Evolutionary conservation across 2,329 filamentous ascomycete species (phyloP).

Genomic region (Epicoccum sorghinum): DNA sequence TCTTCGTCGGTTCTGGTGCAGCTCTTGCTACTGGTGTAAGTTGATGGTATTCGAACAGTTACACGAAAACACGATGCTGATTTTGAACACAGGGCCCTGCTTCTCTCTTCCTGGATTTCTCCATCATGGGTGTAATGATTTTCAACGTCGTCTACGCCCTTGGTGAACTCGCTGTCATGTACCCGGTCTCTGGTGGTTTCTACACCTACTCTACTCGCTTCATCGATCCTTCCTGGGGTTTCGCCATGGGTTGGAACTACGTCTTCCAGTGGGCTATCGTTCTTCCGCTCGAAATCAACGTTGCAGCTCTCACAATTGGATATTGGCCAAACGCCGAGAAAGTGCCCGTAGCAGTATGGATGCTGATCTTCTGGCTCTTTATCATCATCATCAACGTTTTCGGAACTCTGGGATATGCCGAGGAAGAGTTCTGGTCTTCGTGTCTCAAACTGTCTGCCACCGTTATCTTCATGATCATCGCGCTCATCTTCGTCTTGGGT

Average conservation of each 20-base stretch:
- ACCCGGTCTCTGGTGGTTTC: conserved; percentile 60
- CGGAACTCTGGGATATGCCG: conserved; percentile 50
- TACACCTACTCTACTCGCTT: conserved; percentile 58
- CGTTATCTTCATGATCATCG: conserved; percentile 53
- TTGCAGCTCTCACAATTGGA: conserved; percentile 46
- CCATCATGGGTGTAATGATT: conserved; percentile 48
- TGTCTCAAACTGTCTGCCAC: conserved; percentile 44
- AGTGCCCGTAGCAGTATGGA: conserved; percentile 43
- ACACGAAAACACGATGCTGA: conserved; percentile 6
- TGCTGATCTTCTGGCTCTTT: conserved; percentile 47
- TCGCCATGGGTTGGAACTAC: conserved; percentile 48
- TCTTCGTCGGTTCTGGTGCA: conserved; percentile 66
- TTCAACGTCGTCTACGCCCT: conserved; percentile 57
- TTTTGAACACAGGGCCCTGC: conserved; percentile 33
- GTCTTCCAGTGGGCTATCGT: conserved; percentile 47
- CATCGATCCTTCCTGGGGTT: conserved; percentile 55
- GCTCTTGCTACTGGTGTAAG: conserved; percentile 60
- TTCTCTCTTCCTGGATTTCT: conserved; percentile 48
- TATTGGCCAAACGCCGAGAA: conserved; percentile 38
- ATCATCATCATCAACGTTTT: conserved; percentile 48
- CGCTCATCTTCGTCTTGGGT: conserved; percentile 62
- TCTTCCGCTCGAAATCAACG: conserved; percentile 48
- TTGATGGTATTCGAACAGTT: not conserved
- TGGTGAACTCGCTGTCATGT: conserved; percentile 64
- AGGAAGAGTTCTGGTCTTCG: conserved; percentile 49